Conservation (phyloP, 257 asterid genomes). For the Solanum chaucha region DNA sequence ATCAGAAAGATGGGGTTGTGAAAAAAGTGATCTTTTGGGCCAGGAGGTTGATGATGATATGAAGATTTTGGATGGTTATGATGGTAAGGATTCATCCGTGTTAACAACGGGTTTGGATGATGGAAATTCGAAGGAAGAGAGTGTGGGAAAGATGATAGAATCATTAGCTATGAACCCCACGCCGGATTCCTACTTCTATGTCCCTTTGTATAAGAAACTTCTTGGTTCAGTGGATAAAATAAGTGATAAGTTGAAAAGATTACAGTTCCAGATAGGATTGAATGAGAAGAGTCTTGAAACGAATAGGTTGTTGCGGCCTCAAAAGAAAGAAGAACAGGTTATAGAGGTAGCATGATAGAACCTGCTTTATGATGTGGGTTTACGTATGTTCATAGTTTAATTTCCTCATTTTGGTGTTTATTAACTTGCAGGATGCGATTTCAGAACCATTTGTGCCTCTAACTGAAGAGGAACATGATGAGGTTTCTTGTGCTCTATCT, state of each 20-base stretch:
- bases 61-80: conserved; percentile 6
- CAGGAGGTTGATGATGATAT: conserved; percentile 1
- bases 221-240: conserved; percentile 2
- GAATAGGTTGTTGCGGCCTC: conserved; percentile 17
- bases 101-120: conserved; percentile 13
- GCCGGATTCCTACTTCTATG: neutral
- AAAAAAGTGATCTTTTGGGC: neutral
- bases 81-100: conserved; percentile 18
- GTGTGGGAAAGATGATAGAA: conserved; percentile 15
- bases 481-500: conserved; percentile 34
- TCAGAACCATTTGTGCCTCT: conserved; percentile 65
- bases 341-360: conserved; percentile 29
- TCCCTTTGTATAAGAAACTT: conserved; percentile 24
- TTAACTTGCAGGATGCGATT: conserved; percentile 35
- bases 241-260: conserved; percentile 9
- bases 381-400: neutral
- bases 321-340: conserved; percentile 24
- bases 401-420: neutral
- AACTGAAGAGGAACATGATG: conserved; percentile 41
- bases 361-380: neutral
- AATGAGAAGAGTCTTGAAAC: conserved; percentile 7
- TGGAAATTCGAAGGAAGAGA: conserved; percentile 18
- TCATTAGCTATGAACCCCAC: conserved; percentile 3
- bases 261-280: conserved; percentile 23
- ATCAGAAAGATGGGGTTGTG: conserved; percentile 7